phyloP scores from a whole-genome alignment of 805 yeast species.

The Teunomyces cretensis region DNA sequence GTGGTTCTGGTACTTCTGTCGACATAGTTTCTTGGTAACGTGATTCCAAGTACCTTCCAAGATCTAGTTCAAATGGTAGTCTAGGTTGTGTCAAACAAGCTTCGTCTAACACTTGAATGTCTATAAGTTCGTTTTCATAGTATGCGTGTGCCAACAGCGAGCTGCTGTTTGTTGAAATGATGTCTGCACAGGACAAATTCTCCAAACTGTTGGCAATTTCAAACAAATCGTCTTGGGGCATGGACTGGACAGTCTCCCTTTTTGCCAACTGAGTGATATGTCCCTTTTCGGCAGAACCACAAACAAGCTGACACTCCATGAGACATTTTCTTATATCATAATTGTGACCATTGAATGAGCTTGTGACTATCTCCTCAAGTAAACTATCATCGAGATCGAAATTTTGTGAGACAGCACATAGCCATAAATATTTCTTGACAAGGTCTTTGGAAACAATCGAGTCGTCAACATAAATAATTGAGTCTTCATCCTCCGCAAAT shows the following conservation, averaged over 20 bases:
- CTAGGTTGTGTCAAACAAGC: conserved; percentile 24
- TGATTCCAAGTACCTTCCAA: conserved; percentile 20
- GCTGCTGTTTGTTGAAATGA: conserved; percentile 21
- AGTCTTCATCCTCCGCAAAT: conserved; percentile 41
- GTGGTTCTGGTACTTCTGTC: neutral
- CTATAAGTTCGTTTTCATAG: conserved; percentile 35
- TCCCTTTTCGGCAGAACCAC: conserved; percentile 12
- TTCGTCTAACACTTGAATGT: conserved; percentile 33
- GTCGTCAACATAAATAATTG: conserved; percentile 34
- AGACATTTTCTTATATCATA: conserved; percentile 50
- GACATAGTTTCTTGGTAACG: neutral
- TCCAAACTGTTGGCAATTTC: conserved; percentile 18
- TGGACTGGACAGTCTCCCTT: neutral
- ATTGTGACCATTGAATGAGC: conserved; percentile 16
- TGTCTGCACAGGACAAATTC: conserved; percentile 27
- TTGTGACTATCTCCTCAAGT: conserved; percentile 25
- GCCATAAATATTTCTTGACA: conserved; percentile 39
- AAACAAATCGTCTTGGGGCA: conserved; percentile 4
- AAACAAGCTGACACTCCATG: conserved; percentile 44
- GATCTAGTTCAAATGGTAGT: conserved; percentile 40
- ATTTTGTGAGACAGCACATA: conserved; percentile 37
- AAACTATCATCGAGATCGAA: conserved; percentile 29
- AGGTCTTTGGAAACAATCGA: conserved; percentile 12
- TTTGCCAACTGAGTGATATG: neutral
- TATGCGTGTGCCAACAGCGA: conserved; percentile 27